These are phyloP conservation scores for Xanthoconium stramineum DNA, from an alignment of 768 basidiomycete species.

Conservation along the genomic window DNA sequence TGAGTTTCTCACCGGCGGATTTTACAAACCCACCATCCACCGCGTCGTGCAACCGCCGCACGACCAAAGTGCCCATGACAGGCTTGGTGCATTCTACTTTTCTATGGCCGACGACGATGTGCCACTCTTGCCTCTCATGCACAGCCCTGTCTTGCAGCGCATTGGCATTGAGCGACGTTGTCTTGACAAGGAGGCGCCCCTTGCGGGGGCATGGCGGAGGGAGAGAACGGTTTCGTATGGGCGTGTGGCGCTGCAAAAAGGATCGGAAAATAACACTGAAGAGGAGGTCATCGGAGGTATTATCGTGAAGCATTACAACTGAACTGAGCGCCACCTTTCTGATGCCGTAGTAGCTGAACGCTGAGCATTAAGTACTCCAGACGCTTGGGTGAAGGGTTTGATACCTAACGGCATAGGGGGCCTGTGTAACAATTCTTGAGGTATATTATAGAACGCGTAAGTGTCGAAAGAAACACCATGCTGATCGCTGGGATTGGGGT, in stretches of 20 bases:
- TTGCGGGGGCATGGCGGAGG: constrained; percentile 49
- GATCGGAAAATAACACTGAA: constrained; percentile 43
- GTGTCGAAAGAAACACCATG: constrained; percentile 10
- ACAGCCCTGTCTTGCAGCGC: constrained; percentile 48
- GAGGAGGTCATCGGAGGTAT: constrained; percentile 54
- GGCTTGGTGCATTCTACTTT: constrained; percentile 60
- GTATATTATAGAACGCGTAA: constrained; percentile 30
- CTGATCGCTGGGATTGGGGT: constrained; percentile 61
- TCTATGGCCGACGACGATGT: constrained; percentile 49
- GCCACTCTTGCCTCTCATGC: constrained; percentile 39
- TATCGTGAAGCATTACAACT: constrained; percentile 58
- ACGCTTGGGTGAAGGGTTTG: too few species aligned
- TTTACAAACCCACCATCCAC: constrained; percentile 56
- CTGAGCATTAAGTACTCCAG: too few species aligned
- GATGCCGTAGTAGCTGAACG: too few species aligned
- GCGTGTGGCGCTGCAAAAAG: constrained; percentile 38
- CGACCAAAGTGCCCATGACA: constrained; percentile 46
- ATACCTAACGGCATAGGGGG: too few species aligned
- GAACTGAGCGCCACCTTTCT: too few species aligned
- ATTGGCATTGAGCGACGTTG: constrained; percentile 38
- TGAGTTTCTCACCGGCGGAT: constrained; percentile 57
- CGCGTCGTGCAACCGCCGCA: constrained; percentile 56
- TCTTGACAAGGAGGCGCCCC: constrained; percentile 41
- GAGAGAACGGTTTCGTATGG: constrained; percentile 52
- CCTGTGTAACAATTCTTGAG: too few species aligned